Evolutionary conservation across 352 stramenopile species (phyloP).

Genomic region (Globisporangium solare): DNA sequence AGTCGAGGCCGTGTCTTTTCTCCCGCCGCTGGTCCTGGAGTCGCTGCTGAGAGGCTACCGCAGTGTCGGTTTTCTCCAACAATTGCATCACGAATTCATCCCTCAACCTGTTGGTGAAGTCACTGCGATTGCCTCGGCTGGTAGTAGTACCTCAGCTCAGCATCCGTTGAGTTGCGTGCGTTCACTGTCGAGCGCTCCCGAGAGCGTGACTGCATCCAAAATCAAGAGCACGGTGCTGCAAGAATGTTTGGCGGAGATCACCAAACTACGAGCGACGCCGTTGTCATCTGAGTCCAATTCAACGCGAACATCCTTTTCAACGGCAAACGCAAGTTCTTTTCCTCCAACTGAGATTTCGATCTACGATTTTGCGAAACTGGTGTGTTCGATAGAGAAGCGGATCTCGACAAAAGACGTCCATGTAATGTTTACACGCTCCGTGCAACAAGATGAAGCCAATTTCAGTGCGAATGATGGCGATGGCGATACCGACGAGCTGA

Average conservation of each 20-base stretch:
- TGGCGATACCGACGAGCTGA: background rate
- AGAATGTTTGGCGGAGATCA: constrained; percentile 27
- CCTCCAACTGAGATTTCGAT: constrained; percentile 20
- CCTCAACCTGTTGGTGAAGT: background rate
- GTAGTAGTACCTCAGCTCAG: no score
- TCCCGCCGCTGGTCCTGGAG: constrained; percentile 59
- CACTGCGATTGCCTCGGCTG: background rate
- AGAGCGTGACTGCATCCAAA: background rate
- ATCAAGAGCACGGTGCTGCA: constrained; percentile 15
- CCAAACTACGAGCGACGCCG: constrained; percentile 12
- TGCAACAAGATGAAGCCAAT: background rate
- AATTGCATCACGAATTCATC: constrained; percentile 23
- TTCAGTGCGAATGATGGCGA: background rate
- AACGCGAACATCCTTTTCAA: background rate
- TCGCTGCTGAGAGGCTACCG: constrained; percentile 62
- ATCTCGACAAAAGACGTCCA: constrained; percentile 20
- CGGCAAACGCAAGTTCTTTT: constrained; percentile 1
- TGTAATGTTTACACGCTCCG: constrained; percentile 19
- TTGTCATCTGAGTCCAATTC: background rate
- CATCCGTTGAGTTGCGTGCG: no score
- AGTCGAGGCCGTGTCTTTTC: constrained; percentile 55
- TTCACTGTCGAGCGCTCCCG: background rate
- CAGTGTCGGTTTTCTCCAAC: constrained; percentile 59
- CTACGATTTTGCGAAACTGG: constrained; percentile 24
- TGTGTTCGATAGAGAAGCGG: constrained; percentile 20